Evolutionary conservation across 1,139 yeast genomes (phyloP).

Genomic region (Wickerhamomyces sp.): DNA sequence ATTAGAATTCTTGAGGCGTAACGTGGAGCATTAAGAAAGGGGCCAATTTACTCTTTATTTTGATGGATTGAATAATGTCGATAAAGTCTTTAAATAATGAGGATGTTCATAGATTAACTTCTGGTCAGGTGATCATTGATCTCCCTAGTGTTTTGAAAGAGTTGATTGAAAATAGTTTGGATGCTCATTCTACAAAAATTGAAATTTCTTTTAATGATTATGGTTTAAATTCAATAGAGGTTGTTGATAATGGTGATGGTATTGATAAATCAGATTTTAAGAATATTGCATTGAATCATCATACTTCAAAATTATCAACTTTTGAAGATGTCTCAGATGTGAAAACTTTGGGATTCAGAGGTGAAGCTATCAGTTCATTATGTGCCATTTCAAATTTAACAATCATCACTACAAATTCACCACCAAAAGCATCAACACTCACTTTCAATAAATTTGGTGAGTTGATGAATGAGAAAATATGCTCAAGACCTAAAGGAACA

Average conservation of each 20-base stretch:
- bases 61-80: too few relatives aligned
- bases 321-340: slow-evolving; percentile 55
- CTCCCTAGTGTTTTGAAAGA: slow-evolving; percentile 77
- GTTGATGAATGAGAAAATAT: slow-evolving; percentile 33
- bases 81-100: not conserved
- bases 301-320: slow-evolving; percentile 68
- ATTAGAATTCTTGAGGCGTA: too few relatives aligned
- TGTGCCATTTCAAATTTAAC: slow-evolving; percentile 53
- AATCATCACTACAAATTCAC: slow-evolving; percentile 52
- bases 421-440: slow-evolving; percentile 56
- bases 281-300: slow-evolving; percentile 61
- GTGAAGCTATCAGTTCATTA: slow-evolving; percentile 77
- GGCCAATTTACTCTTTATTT: too few relatives aligned
- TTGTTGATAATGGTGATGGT: slow-evolving; percentile 78
- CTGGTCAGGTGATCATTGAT: slow-evolving; percentile 90
- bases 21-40: too few relatives aligned
- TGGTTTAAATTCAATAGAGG: slow-evolving; percentile 71
- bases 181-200: slow-evolving; percentile 64
- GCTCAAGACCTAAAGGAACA: slow-evolving; percentile 61
- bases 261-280: slow-evolving; percentile 55
- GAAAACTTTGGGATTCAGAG: slow-evolving; percentile 71
- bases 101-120: slow-evolving; percentile 67
- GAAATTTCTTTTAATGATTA: slow-evolving; percentile 64
- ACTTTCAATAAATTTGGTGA: slow-evolving; percentile 51
- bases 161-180: slow-evolving; percentile 79